Conservation (phyloP, 2,329 filamentous ascomycete species). For the Pseudogymnoascus sp. region DNA sequence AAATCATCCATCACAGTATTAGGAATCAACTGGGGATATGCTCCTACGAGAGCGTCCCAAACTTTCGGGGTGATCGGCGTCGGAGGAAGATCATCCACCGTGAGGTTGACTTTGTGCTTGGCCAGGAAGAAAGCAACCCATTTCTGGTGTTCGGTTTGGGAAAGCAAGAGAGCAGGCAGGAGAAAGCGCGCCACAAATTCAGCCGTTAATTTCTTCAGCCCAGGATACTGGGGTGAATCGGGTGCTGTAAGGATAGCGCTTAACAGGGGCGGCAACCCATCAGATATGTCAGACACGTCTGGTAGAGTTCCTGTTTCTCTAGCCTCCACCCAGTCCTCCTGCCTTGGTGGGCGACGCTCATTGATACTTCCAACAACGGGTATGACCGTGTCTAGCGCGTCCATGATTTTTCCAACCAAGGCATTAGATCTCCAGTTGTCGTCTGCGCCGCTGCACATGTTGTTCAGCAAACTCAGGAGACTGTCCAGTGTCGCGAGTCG, state of each 20-base stretch:
- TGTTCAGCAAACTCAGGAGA: constrained; percentile 25
- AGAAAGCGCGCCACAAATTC: constrained; percentile 11
- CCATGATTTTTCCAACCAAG: constrained; percentile 17
- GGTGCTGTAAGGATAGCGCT: constrained; percentile 9
- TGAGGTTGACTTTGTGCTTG: constrained; percentile 10
- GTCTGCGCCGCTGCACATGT: constrained; percentile 13
- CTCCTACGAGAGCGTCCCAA: constrained; percentile 10
- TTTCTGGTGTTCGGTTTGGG: constrained; percentile 11
- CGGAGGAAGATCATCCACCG: constrained; percentile 10
- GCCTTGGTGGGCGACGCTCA: constrained; percentile 25
- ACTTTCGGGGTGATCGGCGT: constrained; percentile 10
- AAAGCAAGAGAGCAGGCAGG: constrained; percentile 5
- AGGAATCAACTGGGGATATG: constrained; percentile 11
- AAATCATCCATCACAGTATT: constrained; percentile 10
- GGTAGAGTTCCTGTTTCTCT: constrained; percentile 19
- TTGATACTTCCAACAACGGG: constrained; percentile 29
- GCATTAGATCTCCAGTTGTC: constrained; percentile 12
- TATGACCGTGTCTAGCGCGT: constrained; percentile 24
- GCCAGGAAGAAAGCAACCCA: constrained; percentile 12
- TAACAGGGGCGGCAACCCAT: constrained; percentile 11
- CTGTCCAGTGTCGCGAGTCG: constrained; percentile 27
- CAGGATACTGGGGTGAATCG: not conserved
- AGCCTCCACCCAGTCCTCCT: constrained; percentile 27
- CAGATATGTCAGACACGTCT: constrained; percentile 17
- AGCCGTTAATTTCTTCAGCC: constrained; percentile 8